Conservation (phyloP, 106 monocot species). For the Gastrodia elata region DNA sequence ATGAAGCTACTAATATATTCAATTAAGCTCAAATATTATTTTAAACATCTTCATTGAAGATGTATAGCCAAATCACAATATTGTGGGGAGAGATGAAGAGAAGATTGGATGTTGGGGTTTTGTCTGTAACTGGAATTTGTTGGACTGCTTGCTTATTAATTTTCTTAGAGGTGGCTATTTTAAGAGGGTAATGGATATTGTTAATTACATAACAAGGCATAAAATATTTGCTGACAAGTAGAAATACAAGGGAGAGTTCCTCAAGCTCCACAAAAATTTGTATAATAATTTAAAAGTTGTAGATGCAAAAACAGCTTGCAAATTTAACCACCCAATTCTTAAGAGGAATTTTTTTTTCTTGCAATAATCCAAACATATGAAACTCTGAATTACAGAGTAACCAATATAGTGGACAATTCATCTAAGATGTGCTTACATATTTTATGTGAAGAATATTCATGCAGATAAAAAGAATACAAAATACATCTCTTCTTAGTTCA, state of each 20-base stretch:
- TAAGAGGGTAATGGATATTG: slow-evolving; percentile 68
- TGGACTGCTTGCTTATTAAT: slow-evolving; percentile 66
- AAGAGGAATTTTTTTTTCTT: too few relatives aligned
- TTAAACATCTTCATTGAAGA: slow-evolving; percentile 62
- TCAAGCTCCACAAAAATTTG: slow-evolving; percentile 64
- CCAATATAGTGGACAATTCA: too few relatives aligned
- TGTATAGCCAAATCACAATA: slow-evolving; percentile 78
- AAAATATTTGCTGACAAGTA: slow-evolving; percentile 60
- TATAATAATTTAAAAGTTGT: slow-evolving; percentile 50
- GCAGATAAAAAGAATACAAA: too few relatives aligned
- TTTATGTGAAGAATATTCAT: too few relatives aligned
- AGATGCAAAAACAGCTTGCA: slow-evolving; percentile 44
- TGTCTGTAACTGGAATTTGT: slow-evolving; percentile 48
- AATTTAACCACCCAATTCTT: too few relatives aligned
- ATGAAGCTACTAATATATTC: too few relatives aligned
- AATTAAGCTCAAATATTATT: too few relatives aligned
- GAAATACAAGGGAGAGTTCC: slow-evolving; percentile 70
- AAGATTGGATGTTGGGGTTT: slow-evolving; percentile 38
- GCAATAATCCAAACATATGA: too few relatives aligned
- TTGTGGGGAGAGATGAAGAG: slow-evolving; percentile 87
- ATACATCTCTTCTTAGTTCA: too few relatives aligned
- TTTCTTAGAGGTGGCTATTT: slow-evolving; percentile 88
- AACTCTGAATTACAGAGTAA: too few relatives aligned
- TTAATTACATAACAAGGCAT: slow-evolving; percentile 43
- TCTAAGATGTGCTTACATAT: too few relatives aligned